Conservation (phyloP, 306 rosid genomes). For the Fagus sylvatica region DNA sequence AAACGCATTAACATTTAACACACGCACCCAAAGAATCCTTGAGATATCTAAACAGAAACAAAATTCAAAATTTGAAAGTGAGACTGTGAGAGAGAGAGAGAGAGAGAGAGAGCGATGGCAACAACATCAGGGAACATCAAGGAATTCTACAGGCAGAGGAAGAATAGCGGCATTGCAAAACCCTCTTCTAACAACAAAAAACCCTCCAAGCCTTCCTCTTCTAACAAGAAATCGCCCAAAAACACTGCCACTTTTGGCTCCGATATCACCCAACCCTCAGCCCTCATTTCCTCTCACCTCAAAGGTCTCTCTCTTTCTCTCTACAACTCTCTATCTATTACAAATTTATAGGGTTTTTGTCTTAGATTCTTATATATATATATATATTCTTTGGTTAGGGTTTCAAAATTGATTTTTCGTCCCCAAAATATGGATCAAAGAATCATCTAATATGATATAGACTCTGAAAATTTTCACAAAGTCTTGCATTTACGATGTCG, state of each 20-base stretch:
- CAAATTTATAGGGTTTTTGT: neutral
- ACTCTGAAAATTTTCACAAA: neutral
- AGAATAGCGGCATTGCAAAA: slow-evolving; percentile 20
- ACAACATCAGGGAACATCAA: slow-evolving; percentile 46
- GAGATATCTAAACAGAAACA: neutral
- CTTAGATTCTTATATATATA: neutral
- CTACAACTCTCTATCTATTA: neutral
- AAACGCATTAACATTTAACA: no score
- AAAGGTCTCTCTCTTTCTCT: slow-evolving; percentile 31
- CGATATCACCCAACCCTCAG: slow-evolving; percentile 20
- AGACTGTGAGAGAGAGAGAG: slow-evolving; percentile 12
- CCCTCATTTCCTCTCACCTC: slow-evolving; percentile 39
- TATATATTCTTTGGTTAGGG: neutral
- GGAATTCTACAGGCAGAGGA: slow-evolving; percentile 61
- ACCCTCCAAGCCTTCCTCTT: neutral
- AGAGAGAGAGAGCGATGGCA: slow-evolving; percentile 34
- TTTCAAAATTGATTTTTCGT: neutral
- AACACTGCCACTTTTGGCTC: slow-evolving; percentile 35
- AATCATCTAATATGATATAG: neutral
- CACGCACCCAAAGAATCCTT: no score
- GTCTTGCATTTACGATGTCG: no score
- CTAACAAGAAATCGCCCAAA: slow-evolving; percentile 32
- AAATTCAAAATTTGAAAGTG: slow-evolving; percentile 34
- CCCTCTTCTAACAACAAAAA: no score
- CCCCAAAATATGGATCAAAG: no score